A percentile compares a stretch with the other conserved stretches of the same genome.
These are phyloP conservation scores for Pulveroboletus sp. DNA, from an alignment of 768 basidiomycete species.

Conservation along the genomic window DNA sequence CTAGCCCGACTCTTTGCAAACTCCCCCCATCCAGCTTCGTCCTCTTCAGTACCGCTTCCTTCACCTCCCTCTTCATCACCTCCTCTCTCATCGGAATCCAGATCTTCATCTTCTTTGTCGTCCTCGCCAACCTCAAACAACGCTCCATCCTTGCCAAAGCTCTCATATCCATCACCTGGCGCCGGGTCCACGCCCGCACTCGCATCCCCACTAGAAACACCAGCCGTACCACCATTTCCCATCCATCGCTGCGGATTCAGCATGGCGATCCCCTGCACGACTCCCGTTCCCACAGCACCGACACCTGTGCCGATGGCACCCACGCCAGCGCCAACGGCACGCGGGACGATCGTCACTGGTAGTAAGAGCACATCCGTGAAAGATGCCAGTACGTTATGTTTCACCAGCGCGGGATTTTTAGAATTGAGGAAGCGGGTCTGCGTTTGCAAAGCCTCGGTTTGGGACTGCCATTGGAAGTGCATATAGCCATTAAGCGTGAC, in stretches of 20 bases:
- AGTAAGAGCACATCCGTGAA: constrained; percentile 87
- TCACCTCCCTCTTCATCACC: neutral
- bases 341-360: constrained; percentile 94
- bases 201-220: neutral
- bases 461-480: neutral
- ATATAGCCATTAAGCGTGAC: constrained; percentile 7
- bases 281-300: constrained; percentile 54
- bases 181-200: neutral
- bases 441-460: constrained; percentile 1
- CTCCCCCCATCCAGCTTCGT: constrained; percentile 27
- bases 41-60: neutral
- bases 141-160: constrained; percentile 30
- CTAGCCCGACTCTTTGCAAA: constrained; percentile 8
- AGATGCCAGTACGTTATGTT: constrained; percentile 87
- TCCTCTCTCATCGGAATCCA: constrained; percentile 16
- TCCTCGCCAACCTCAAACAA: constrained; percentile 51
- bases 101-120: constrained; percentile 11
- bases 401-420: constrained; percentile 85
- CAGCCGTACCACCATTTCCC: constrained; percentile 31
- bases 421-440: constrained; percentile 70
- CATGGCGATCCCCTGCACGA: constrained; percentile 83
- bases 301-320: constrained; percentile 69
- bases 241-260: constrained; percentile 87
- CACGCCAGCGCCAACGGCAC: constrained; percentile 68
- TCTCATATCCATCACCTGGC: constrained; percentile 18